These are phyloP conservation scores for Spongospora subterranea DNA, from an alignment of 208 protist genomes.

Conservation along the genomic window DNA sequence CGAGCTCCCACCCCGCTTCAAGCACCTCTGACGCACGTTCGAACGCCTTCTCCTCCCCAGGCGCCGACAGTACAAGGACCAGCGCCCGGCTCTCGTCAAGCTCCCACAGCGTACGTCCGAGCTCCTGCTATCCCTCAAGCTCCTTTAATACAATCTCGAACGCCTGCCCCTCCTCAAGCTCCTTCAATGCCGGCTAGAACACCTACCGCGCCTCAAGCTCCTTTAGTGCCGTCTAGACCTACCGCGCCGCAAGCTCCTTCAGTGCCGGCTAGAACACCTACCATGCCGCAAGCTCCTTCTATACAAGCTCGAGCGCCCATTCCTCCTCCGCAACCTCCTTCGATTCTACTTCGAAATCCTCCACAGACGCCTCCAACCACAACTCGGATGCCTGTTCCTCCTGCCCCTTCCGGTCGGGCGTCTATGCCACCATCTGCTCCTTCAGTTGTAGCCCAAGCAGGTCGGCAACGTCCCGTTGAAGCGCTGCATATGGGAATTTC, in stretches of 20 bases:
- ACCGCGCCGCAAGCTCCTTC: neutral
- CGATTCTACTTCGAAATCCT: too few relatives aligned
- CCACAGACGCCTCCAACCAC: too few relatives aligned
- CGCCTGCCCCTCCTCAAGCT: neutral
- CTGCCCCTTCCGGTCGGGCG: too few relatives aligned
- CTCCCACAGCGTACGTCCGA: neutral
- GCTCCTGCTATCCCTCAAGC: neutral
- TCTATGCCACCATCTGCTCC: too few relatives aligned
- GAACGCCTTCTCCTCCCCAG: neutral
- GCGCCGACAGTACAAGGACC: neutral
- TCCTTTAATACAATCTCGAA: neutral
- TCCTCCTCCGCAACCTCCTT: slow-evolving; percentile 1
- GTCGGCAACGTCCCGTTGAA: too few relatives aligned
- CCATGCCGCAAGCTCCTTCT: neutral
- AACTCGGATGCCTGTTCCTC: too few relatives aligned
- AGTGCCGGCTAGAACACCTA: neutral
- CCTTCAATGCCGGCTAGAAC: neutral
- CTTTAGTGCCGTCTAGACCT: neutral
- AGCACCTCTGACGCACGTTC: neutral
- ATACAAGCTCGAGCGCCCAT: neutral
- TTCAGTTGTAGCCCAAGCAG: too few relatives aligned
- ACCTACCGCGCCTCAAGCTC: neutral
- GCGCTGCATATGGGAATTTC: too few relatives aligned
- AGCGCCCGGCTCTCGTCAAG: neutral
- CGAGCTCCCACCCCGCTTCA: neutral